Evolutionary conservation across 768 basidiomycete genomes (phyloP), one percentile per base, ranked within the genome.

Genomic region (Kwoniella newhampshirensis): DNA sequence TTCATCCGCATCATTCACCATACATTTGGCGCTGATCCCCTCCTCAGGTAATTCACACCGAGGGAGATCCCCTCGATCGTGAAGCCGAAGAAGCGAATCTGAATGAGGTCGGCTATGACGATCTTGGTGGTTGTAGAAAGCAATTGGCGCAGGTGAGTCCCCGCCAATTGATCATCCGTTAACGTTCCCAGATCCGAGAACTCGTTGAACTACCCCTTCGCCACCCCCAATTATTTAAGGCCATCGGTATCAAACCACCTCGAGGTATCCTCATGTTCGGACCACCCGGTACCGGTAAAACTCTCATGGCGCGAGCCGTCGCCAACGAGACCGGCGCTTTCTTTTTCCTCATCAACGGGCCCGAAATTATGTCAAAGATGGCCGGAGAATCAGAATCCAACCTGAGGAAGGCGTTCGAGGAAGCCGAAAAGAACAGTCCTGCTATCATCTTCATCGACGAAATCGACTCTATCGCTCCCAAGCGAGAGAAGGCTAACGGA

Each of bases 361-460:
- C 96, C 49, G 96, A 99, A 79, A 98, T 99, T 77, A 99, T 99
- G 96, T 90, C 88, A 68, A 98, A 99, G 82, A 99, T 99, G 96
- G 96, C 96, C 51, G 96, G 96, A 66, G 96, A 99, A 80, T 87
- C 85, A 75, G 96, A 99, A 77, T 91, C 89, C 73, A 99, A 99
- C 78, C 80, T 99, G 61, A 81, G 96, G 66, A 99, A 99, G 78
- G 94, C 96, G 25, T 98, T 98, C 75, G 96, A 98, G 78, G 96
- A 99, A 80, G 94, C 96, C 2, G 96, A 99, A 81, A 99, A 99
- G 83, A 99, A 98, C 80, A 92, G 90, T 1, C 96, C 96, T 21
- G 88, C 96, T 30, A 99, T 99, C 81, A 99, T 99, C 81, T 99
- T 99, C 81, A 73, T 73, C 50, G 96, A 99, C 78, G 96, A 98